These are phyloP conservation scores for Ogataea zsoltii DNA, from an alignment of 805 yeast genomes.

Conservation along the genomic window DNA sequence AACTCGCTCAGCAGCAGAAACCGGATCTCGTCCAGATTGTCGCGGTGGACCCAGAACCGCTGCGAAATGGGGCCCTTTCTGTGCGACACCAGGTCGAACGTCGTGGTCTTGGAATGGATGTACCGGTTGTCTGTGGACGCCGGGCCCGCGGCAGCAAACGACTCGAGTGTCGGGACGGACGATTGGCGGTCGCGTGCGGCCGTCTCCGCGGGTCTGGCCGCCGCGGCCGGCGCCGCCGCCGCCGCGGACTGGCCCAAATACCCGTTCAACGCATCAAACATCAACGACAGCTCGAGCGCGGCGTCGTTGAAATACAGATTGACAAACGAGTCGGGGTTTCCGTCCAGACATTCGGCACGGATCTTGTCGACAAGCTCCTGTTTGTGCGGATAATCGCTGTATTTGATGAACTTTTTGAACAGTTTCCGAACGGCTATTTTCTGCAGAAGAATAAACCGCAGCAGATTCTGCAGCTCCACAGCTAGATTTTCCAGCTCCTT, in stretches of 20 bases:
- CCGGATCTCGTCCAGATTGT: constrained; percentile 55
- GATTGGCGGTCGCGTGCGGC: constrained; percentile 6
- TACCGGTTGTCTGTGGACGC: constrained; percentile 11
- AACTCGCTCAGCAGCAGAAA: constrained; percentile 47
- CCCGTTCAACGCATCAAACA: constrained; percentile 47
- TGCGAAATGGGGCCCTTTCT: constrained; percentile 39
- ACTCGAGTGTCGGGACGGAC: constrained; percentile 25
- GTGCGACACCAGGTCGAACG: constrained; percentile 39
- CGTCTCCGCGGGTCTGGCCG: constrained; percentile 2
- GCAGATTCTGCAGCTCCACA: constrained; percentile 58
- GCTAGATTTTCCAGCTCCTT: constrained; percentile 45
- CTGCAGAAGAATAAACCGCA: constrained; percentile 72
- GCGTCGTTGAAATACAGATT: constrained; percentile 59
- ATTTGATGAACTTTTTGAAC: constrained; percentile 64
- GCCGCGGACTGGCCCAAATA: constrained; percentile 13
- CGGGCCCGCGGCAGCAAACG: constrained; percentile 19
- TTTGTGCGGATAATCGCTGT: constrained; percentile 37
- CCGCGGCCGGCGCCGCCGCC: too few relatives aligned
- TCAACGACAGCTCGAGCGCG: constrained; percentile 58
- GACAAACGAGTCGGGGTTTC: constrained; percentile 56
- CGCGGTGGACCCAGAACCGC: constrained; percentile 58
- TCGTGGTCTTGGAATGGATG: constrained; percentile 26
- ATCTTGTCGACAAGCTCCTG: constrained; percentile 36
- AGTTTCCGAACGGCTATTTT: constrained; percentile 72
- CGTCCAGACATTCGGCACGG: constrained; percentile 28